phyloP scores from a whole-genome alignment of 2,329 filamentous ascomycete genomes.

The Scedosporium minutisporum region DNA sequence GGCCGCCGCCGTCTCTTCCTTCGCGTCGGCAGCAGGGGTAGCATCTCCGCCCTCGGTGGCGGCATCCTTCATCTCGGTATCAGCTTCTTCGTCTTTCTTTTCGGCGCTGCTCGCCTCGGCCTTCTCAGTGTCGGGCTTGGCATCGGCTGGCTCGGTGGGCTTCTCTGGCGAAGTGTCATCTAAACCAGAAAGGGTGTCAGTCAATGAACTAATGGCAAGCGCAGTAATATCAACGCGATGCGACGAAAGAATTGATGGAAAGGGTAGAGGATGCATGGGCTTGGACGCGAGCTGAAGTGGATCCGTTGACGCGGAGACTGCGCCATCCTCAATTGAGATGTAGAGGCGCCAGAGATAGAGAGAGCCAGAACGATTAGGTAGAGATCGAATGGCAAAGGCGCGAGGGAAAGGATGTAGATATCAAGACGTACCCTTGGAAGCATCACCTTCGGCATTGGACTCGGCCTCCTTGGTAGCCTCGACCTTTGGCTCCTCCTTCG shows the following conservation, averaged over 20 bases:
- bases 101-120: slow-evolving; percentile 6
- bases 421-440: not conserved
- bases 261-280: not conserved
- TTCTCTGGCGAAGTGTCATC: not conserved
- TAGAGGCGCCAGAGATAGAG: too few relatives aligned
- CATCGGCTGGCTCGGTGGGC: not conserved
- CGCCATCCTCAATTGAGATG: too few relatives aligned
- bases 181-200: not conserved
- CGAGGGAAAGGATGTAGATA: not conserved
- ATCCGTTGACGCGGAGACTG: not conserved
- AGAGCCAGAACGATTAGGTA: not conserved
- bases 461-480: slow-evolving; percentile 6
- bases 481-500: slow-evolving; percentile 16
- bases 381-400: not conserved
- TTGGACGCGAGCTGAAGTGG: not conserved
- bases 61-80: slow-evolving; percentile 8
- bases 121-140: slow-evolving; percentile 3
- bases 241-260: too few relatives aligned
- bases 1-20: slow-evolving; percentile 25
- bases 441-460: not conserved
- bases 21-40: slow-evolving; percentile 20
- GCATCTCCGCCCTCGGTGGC: slow-evolving; percentile 18
- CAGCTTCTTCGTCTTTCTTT: slow-evolving; percentile 4
- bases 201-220: too few relatives aligned
- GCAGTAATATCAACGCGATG: too few relatives aligned